A percentile compares a stretch with the other conserved stretches of the same genome.
Conservation (phyloP, 1,139 yeast genomes). For the Starmera stellimalicola region DNA sequence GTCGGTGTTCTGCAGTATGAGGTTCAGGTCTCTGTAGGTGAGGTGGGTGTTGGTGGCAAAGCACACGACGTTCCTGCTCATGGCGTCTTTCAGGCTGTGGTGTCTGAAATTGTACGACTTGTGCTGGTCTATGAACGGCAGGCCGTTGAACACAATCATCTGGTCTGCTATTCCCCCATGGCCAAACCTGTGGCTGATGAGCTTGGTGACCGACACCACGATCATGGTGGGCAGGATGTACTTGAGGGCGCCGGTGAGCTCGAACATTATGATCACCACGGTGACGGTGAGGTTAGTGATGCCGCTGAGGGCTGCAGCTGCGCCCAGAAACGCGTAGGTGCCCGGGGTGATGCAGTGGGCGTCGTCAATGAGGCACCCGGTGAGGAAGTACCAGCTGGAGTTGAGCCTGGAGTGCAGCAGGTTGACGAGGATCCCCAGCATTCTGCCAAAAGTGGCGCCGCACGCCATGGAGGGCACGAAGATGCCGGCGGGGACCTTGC, state of each 20-base stretch:
- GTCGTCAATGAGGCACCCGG: constrained; percentile 30
- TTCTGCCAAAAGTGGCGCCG: constrained; percentile 65
- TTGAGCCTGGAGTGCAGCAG: constrained; percentile 36
- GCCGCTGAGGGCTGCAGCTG: constrained; percentile 92
- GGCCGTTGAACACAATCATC: constrained; percentile 82
- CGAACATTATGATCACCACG: constrained; percentile 93
- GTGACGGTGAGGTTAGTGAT: constrained; percentile 88
- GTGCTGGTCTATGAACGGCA: constrained; percentile 75
- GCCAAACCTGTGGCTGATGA: constrained; percentile 69
- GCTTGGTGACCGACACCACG: constrained; percentile 83
- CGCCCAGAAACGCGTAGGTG: constrained; percentile 93
- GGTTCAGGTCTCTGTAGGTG: constrained; percentile 20
- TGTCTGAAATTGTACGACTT: constrained; percentile 46
- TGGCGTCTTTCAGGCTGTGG: constrained; percentile 50
- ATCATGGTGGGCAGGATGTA: constrained; percentile 94
- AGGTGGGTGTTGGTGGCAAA: constrained; percentile 33
- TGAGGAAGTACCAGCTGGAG: constrained; percentile 34
- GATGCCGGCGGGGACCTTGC: constrained; percentile 57
- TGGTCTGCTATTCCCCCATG: constrained; percentile 90
- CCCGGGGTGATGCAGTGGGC: constrained; percentile 76
- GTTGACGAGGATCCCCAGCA: constrained; percentile 66
- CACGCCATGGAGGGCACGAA: constrained; percentile 64
- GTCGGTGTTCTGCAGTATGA: constrained; percentile 28
- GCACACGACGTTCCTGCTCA: constrained; percentile 47
- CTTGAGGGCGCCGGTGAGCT: constrained; percentile 84